These are phyloP conservation scores for Melampsora larici-populina DNA, from an alignment of 1,284 basidiomycete genomes.

Conservation along the genomic window DNA sequence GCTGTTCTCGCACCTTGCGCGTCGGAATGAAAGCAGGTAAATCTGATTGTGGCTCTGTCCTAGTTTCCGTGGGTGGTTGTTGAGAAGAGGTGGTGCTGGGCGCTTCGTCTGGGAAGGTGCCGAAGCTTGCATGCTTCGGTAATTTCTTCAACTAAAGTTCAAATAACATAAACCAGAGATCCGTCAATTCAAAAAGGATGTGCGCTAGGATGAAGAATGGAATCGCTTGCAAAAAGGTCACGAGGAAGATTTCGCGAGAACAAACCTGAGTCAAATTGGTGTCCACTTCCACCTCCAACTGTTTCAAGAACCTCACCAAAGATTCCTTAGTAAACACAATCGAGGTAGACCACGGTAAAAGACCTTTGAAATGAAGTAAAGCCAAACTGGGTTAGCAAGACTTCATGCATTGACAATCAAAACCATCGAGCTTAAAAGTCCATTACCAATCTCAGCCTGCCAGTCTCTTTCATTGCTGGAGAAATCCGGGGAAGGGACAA, in stretches of 20 bases:
- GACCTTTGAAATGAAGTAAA: neutral
- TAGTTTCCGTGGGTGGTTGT: neutral
- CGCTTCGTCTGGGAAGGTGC: constrained; percentile 8
- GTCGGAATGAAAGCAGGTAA: constrained; percentile 26
- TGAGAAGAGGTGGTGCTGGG: neutral
- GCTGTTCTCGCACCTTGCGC: constrained; percentile 37
- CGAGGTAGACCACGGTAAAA: constrained; percentile 29
- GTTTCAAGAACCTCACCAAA: no score
- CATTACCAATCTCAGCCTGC: constrained; percentile 27
- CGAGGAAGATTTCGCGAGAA: neutral
- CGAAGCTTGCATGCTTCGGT: constrained; percentile 21
- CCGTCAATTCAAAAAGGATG: no score
- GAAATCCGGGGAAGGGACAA: constrained; percentile 13
- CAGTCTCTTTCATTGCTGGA: constrained; percentile 31
- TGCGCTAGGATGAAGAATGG: neutral
- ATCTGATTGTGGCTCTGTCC: neutral
- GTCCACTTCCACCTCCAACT: constrained; percentile 37
- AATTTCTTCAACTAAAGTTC: constrained; percentile 28
- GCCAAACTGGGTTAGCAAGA: neutral
- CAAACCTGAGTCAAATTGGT: constrained; percentile 28
- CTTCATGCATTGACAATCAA: neutral
- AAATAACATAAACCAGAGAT: no score
- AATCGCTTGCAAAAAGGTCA: neutral
- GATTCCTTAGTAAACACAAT: constrained; percentile 41
- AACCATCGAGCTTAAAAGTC: neutral